Evolutionary conservation across 495 filamentous ascomycete species (phyloP).

Genomic region (Xylaria sp.): DNA sequence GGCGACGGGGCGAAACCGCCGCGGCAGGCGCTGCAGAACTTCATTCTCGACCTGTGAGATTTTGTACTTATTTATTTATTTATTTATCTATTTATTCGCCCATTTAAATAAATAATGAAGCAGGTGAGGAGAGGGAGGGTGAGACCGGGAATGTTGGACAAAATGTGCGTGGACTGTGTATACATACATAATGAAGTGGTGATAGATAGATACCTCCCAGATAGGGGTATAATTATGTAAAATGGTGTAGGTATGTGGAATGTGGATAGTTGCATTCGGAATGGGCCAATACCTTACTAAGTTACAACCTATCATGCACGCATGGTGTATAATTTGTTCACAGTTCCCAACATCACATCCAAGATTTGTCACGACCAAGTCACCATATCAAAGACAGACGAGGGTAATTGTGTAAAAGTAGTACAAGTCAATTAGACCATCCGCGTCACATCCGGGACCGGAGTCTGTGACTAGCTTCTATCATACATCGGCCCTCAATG

Average conservation of each 20-base stretch:
- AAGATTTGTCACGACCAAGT: not conserved
- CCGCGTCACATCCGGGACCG: not conserved
- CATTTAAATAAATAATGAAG: too few species aligned
- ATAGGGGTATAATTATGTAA: not conserved
- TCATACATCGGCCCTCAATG: slow-evolving; percentile 23
- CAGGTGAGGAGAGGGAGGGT: too few species aligned
- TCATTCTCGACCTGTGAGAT: not conserved
- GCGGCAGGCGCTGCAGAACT: slow-evolving; percentile 30
- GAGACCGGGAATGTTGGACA: too few species aligned
- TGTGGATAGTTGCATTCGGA: not conserved
- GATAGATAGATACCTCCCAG: too few species aligned
- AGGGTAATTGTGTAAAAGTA: not conserved
- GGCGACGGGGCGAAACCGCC: slow-evolving; percentile 36
- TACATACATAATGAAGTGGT: too few species aligned
- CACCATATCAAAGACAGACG: not conserved
- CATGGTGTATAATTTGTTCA: not conserved
- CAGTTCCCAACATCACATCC: not conserved
- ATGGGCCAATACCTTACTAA: not conserved
- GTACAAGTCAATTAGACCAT: slow-evolving; percentile 16
- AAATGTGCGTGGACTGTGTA: too few species aligned
- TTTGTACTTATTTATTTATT: too few species aligned
- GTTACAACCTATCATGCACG: too few species aligned
- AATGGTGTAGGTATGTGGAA: not conserved
- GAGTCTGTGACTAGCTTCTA: slow-evolving; percentile 10
- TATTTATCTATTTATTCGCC: too few species aligned